Evolutionary conservation across 306 rosid genomes (phyloP).

Genomic region (Sesbania bispinosa): DNA sequence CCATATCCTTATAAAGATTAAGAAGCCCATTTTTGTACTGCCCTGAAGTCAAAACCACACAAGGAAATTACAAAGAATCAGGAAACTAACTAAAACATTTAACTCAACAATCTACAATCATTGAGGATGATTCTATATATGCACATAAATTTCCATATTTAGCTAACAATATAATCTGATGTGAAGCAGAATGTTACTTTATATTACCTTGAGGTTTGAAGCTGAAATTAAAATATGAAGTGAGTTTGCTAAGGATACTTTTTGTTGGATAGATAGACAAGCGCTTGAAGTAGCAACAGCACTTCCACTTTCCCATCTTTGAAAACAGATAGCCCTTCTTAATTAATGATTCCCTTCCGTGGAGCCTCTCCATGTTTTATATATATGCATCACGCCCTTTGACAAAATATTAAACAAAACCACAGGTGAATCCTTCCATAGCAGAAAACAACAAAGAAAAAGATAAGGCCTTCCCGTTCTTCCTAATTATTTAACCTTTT

Average conservation of each 20-base stretch:
- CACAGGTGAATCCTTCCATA: constrained; percentile 32
- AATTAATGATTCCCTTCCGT: constrained; percentile 8
- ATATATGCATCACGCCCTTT: constrained; percentile 22
- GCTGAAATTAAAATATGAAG: constrained; percentile 37
- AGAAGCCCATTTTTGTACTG: constrained; percentile 40
- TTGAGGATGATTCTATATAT: not conserved
- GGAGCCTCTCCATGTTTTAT: constrained; percentile 35
- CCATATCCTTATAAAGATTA: constrained; percentile 58
- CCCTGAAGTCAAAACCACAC: constrained; percentile 36
- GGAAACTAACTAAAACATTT: not conserved
- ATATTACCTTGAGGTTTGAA: constrained; percentile 48
- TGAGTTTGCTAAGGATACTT: constrained; percentile 34
- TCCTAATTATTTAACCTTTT: not conserved
- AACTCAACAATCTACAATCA: not conserved
- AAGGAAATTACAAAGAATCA: not conserved
- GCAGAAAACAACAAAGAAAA: constrained; percentile 47
- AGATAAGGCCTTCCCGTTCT: constrained; percentile 26
- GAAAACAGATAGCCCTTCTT: constrained; percentile 1
- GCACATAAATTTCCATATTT: not conserved
- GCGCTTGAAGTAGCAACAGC: constrained; percentile 47
- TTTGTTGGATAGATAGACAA: constrained; percentile 42
- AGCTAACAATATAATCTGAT: not conserved
- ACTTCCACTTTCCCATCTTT: constrained; percentile 48
- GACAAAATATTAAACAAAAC: not conserved
- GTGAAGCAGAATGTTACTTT: constrained; percentile 2